Evolutionary conservation across 768 basidiomycete genomes (phyloP).

Genomic region (Agaricus subrufescens): DNA sequence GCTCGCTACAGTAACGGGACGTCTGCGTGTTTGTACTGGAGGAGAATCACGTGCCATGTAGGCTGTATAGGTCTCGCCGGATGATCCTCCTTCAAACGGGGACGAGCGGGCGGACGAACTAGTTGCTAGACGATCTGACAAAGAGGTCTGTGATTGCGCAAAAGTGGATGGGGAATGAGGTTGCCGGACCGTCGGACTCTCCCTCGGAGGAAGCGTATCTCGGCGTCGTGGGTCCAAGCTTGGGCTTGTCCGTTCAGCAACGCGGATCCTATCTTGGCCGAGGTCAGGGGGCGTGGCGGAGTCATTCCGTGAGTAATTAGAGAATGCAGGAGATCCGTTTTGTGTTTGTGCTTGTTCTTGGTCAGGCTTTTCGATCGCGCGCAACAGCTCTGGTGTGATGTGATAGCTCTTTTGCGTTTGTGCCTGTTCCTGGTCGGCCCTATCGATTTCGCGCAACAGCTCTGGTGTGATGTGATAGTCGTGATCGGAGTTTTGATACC

Average conservation of each 20-base stretch:
- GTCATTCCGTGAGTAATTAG: slow-evolving; percentile 22
- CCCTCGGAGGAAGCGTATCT: slow-evolving; percentile 39
- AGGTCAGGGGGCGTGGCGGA: slow-evolving; percentile 39
- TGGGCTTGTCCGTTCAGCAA: slow-evolving; percentile 48
- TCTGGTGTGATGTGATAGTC: slow-evolving; percentile 68
- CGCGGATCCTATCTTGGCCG: slow-evolving; percentile 54
- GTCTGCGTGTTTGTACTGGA: slow-evolving; percentile 20
- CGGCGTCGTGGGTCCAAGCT: slow-evolving; percentile 37
- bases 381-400: slow-evolving; percentile 43
- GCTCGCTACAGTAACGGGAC: slow-evolving; percentile 16
- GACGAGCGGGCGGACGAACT: slow-evolving; percentile 42
- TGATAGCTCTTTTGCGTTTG: slow-evolving; percentile 30
- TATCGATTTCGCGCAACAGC: slow-evolving; percentile 67
- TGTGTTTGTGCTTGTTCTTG: slow-evolving; percentile 52
- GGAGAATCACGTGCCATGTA: slow-evolving; percentile 45
- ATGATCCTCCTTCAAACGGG: slow-evolving; percentile 39
- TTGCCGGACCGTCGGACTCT: slow-evolving; percentile 40
- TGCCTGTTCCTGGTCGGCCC: slow-evolving; percentile 40
- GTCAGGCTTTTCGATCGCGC: slow-evolving; percentile 68
- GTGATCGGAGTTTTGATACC: slow-evolving; percentile 50
- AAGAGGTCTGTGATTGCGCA: slow-evolving; percentile 36
- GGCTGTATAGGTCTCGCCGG: slow-evolving; percentile 32
- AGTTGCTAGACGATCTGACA: slow-evolving; percentile 46
- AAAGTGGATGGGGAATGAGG: slow-evolving; percentile 32
- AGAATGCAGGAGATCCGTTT: slow-evolving; percentile 28